These are phyloP conservation scores for Fusarium udum DNA, from an alignment of 2,329 filamentous ascomycete species.

Conservation along the genomic window DNA sequence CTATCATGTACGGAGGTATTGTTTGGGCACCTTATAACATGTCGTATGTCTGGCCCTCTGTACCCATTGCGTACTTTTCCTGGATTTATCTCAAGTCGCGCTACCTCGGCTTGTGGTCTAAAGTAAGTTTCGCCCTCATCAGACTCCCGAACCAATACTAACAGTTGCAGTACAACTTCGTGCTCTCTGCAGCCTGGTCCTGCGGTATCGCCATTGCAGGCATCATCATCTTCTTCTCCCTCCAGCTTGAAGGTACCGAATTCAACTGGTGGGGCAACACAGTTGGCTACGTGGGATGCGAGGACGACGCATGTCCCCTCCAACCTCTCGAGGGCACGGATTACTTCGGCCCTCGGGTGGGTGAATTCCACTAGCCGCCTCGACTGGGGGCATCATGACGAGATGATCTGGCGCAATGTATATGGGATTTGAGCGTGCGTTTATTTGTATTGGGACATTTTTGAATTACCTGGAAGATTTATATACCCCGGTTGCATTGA, in stretches of 20 bases:
- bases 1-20: slow-evolving; percentile 58
- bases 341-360: slow-evolving; percentile 53
- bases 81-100: slow-evolving; percentile 62
- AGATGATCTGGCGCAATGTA: slow-evolving; percentile 38
- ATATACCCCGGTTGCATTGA: slow-evolving; percentile 42
- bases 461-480: slow-evolving; percentile 34
- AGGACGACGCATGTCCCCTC: slow-evolving; percentile 52
- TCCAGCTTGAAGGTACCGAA: slow-evolving; percentile 55
- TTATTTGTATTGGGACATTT: slow-evolving; percentile 37
- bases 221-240: slow-evolving; percentile 63
- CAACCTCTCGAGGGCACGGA: slow-evolving; percentile 48
- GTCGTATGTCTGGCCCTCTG: slow-evolving; percentile 61
- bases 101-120: slow-evolving; percentile 62
- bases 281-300: slow-evolving; percentile 53
- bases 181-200: slow-evolving; percentile 61
- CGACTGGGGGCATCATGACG: slow-evolving; percentile 13
- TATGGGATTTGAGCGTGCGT: slow-evolving; percentile 39
- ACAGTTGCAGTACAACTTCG: slow-evolving; percentile 59
- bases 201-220: slow-evolving; percentile 61
- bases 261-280: slow-evolving; percentile 62
- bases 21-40: slow-evolving; percentile 61
- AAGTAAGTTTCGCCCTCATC: slow-evolving; percentile 46
- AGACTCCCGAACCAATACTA: neutral
- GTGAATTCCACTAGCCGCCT: slow-evolving; percentile 46
- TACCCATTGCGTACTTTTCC: slow-evolving; percentile 62